Conservation (phyloP, 495 filamentous ascomycete genomes). For the Bacidia rubella region DNA sequence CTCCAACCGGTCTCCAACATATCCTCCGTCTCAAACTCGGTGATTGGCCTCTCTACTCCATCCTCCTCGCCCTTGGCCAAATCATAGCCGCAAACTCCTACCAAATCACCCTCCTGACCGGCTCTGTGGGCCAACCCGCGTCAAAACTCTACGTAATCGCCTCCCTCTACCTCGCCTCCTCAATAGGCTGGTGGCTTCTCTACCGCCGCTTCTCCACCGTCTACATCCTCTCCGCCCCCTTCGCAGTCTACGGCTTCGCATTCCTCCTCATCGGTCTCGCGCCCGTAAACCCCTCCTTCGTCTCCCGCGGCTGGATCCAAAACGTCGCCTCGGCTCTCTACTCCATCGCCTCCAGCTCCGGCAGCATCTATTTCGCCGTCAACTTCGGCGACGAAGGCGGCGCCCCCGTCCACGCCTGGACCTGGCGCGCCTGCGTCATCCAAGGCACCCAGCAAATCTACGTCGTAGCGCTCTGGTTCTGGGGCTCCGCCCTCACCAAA, state of each 20-base stretch:
- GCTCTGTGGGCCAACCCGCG: conserved; percentile 42
- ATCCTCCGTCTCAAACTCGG: conserved; percentile 34
- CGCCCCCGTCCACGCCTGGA: conserved; percentile 46
- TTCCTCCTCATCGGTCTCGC: conserved; percentile 45
- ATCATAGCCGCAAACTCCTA: conserved; percentile 53
- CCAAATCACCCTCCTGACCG: conserved; percentile 50
- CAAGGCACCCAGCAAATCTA: conserved; percentile 55
- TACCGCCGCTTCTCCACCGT: conserved; percentile 42
- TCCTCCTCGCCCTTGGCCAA: conserved; percentile 52
- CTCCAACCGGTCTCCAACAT: conserved; percentile 49
- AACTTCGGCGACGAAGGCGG: conserved; percentile 51
- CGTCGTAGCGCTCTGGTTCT: conserved; percentile 48
- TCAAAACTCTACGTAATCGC: conserved; percentile 50
- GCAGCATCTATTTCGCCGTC: conserved; percentile 47
- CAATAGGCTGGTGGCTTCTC: conserved; percentile 45
- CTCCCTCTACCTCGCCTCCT: conserved; percentile 42
- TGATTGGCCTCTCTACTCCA: conserved; percentile 63
- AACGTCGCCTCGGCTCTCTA: conserved; percentile 47
- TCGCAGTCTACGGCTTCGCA: conserved; percentile 44
- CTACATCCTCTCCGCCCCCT: conserved; percentile 40
- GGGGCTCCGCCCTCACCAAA: conserved; percentile 35
- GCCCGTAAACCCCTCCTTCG: conserved; percentile 23
- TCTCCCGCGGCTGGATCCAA: conserved; percentile 33
- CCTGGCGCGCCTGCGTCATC: conserved; percentile 46
- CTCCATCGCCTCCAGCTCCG: conserved; percentile 41